Conservation (phyloP, 495 filamentous ascomycete species). For the Aspergillus ellipticus region DNA sequence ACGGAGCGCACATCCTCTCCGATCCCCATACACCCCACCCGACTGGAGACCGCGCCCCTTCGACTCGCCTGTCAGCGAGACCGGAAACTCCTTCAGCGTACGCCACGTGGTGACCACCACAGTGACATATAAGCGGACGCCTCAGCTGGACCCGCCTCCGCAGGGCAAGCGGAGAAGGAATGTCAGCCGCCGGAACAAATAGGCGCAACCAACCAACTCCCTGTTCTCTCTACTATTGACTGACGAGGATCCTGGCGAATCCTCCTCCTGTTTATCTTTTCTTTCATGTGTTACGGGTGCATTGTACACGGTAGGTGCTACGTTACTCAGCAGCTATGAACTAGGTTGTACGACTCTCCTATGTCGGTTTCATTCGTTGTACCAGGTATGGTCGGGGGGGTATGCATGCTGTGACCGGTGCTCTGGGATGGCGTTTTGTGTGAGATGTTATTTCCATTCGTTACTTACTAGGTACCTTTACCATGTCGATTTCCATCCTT, state of each 20-base stretch:
- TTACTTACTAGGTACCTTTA: neutral
- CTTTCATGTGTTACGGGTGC: neutral
- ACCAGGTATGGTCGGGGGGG: neutral
- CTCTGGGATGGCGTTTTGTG: neutral
- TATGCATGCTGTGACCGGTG: neutral
- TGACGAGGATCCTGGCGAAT: neutral
- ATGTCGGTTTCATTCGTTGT: neutral
- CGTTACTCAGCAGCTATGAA: neutral
- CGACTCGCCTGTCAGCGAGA: slow-evolving; percentile 4
- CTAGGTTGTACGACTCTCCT: neutral
- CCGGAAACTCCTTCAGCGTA: slow-evolving; percentile 5
- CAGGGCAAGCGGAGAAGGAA: slow-evolving; percentile 9
- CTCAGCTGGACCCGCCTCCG: slow-evolving; percentile 13
- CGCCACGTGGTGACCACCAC: slow-evolving; percentile 18
- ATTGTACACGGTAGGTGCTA: neutral
- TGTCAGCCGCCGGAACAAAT: slow-evolving; percentile 1
- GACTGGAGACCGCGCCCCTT: slow-evolving; percentile 1
- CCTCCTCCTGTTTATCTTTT: neutral
- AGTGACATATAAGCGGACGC: slow-evolving; percentile 14
- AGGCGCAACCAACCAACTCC: neutral
- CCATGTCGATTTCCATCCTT: no score
- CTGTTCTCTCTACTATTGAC: neutral
- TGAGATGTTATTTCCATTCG: neutral
- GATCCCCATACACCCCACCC: slow-evolving; percentile 9
- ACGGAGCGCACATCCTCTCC: slow-evolving; percentile 10